Base-by-base conservation (phyloP, 1,284 basidiomycete genomes). In the Trichosporon sp. region DNA sequence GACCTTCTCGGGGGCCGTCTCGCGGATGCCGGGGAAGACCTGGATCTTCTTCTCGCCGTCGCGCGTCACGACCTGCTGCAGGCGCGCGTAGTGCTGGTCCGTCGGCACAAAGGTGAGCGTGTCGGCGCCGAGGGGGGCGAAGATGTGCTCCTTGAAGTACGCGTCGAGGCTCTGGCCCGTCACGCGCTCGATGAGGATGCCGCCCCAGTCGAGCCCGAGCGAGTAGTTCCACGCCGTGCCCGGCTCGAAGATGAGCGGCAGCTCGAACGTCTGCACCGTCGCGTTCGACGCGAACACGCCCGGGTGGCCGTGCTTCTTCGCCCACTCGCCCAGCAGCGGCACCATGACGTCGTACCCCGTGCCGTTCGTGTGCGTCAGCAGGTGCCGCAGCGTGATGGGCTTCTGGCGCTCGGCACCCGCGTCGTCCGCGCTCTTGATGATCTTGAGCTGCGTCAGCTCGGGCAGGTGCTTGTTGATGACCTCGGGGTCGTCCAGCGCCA, bases 1-100 rank as follows among this genome's bases (percentile, higher is more conserved):
- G 87, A 72, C 92, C 85, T 29, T 92, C 86, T 73, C 95, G 84
- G 81, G 91, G 90, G 88, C 91, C 71, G 65, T 69, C 12, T 67
- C 68, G 21, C 68, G 68, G 23, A 53, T 31, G 31, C 68, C 68
- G 32, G 68, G 68, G 65, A 67, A 70, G 6, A 44, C 51, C 3
- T 65, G 15, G 21, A 70, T 21, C 53, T 67, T 67, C 12, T 60
- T 42, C 18, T 63, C 65, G 2, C 60, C 58, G 53, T 68, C 65
- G 51, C 60, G 66, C 21, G 31, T 66, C 11, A 62, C 38, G 23
- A 62, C 35, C 7, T 51, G 27, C 67, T 68, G 66, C 3, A 68
- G 64, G 42, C 21, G 23, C 23, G 67, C 25, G 31, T 58, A 38
- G 56, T 74, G 68, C 25, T 74, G 69, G 3, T 68, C 67, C 0